Conservation (phyloP, 202 grass and related monocot genomes). For the Zizania palustris region DNA sequence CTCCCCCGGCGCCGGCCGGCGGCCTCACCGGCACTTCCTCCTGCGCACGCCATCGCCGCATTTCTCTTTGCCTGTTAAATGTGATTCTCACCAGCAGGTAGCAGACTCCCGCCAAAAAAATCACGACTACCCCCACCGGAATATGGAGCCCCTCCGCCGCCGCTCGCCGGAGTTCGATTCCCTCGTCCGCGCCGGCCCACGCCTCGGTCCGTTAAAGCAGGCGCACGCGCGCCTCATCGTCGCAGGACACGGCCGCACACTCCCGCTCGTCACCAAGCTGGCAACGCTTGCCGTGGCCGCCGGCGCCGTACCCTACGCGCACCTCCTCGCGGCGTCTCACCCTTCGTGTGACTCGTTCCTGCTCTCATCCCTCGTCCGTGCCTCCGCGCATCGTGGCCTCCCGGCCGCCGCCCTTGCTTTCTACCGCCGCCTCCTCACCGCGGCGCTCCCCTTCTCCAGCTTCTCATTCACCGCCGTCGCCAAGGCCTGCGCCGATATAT, state of each 20-base stretch:
- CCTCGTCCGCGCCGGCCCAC: conserved; percentile 57
- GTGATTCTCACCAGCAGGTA: not conserved
- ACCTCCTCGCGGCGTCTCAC: conserved; percentile 48
- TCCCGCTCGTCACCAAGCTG: conserved; percentile 62
- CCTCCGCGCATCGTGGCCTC: conserved; percentile 35
- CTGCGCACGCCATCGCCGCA: too few relatives aligned
- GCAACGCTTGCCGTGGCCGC: conserved; percentile 48
- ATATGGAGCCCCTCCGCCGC: conserved; percentile 22
- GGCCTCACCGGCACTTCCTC: too few relatives aligned
- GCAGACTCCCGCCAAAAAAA: too few relatives aligned
- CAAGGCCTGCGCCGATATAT: conserved; percentile 65
- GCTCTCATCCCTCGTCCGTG: conserved; percentile 48
- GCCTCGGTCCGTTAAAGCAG: conserved; percentile 47
- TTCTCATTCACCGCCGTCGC: conserved; percentile 58
- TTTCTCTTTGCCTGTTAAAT: too few relatives aligned
- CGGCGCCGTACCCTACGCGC: conserved; percentile 42
- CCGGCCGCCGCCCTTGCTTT: conserved; percentile 46
- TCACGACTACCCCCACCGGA: too few relatives aligned
- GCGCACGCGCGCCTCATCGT: conserved; percentile 58
- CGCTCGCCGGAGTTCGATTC: conserved; percentile 55
- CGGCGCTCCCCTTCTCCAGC: conserved; percentile 53
- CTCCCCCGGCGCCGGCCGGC: too few relatives aligned
- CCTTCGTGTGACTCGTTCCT: conserved; percentile 57
- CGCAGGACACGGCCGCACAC: conserved; percentile 37
- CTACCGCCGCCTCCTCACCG: conserved; percentile 55